phyloP scores from a whole-genome alignment of 2,329 filamentous ascomycete species.

The Colletotrichum tanaceti region DNA sequence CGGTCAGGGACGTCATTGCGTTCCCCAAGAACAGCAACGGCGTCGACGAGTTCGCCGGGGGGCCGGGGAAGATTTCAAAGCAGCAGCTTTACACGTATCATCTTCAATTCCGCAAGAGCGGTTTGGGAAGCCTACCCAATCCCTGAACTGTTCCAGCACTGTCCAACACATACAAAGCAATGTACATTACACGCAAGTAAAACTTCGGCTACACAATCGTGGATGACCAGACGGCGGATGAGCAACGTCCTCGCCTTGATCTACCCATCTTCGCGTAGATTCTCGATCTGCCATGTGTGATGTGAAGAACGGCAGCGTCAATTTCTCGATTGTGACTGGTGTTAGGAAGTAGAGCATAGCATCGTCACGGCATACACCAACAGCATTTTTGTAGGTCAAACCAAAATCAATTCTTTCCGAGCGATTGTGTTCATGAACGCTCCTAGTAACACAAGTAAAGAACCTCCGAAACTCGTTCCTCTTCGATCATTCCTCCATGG shows the following conservation, averaged over 20 bases:
- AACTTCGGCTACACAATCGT: neutral
- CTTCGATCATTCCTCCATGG: neutral
- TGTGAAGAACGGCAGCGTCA: too few relatives aligned
- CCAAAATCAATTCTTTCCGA: neutral
- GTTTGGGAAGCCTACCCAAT: neutral
- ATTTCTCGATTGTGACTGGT: too few relatives aligned
- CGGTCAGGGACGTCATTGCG: conserved; percentile 92
- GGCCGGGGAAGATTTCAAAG: conserved; percentile 75
- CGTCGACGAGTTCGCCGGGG: conserved; percentile 84
- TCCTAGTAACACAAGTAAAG: conserved; percentile 25
- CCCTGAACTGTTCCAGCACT: neutral
- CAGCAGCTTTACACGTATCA: conserved; percentile 64
- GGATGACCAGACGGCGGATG: neutral
- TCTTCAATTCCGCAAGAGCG: conserved; percentile 47
- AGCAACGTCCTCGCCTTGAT: too few relatives aligned
- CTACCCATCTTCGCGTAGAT: too few relatives aligned
- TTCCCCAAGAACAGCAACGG: conserved; percentile 96
- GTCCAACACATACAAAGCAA: neutral
- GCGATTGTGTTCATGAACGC: neutral
- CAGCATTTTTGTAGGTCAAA: neutral
- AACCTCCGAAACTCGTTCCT: neutral
- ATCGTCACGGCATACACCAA: neutral
- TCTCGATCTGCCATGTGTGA: too few relatives aligned
- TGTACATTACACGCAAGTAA: neutral
- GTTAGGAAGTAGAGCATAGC: too few relatives aligned